Conservation (phyloP, 805 yeast genomes). For the Lipomyces starkeyi region DNA sequence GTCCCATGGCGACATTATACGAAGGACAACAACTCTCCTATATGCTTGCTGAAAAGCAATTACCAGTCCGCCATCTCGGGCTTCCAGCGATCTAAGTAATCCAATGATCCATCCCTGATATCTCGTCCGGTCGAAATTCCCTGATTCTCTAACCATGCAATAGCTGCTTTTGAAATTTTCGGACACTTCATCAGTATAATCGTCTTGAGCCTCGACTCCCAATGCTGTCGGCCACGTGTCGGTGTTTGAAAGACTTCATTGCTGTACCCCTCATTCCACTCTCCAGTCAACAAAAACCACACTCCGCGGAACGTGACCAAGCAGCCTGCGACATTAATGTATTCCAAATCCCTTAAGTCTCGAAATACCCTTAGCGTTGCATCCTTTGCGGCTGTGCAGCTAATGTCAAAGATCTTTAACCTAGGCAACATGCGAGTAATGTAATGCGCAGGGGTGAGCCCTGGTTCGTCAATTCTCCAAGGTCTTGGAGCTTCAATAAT, state of each 20-base stretch:
- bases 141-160: constrained; percentile 13
- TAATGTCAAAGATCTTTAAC: constrained; percentile 11
- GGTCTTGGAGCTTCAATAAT: neutral
- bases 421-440: constrained; percentile 11
- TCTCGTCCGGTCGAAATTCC: constrained; percentile 11
- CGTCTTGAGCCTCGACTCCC: neutral
- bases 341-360: constrained; percentile 7
- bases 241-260: no score
- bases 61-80: no score
- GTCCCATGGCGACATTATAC: no score
- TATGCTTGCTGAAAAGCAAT: no score
- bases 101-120: neutral
- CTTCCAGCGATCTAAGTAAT: no score
- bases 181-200: constrained; percentile 16
- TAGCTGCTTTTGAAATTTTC: neutral
- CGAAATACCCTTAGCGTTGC: constrained; percentile 5
- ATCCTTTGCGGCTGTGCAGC: constrained; percentile 17
- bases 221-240: neutral
- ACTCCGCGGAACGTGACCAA: constrained; percentile 9
- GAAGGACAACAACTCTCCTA: no score
- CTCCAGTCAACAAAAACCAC: constrained; percentile 8
- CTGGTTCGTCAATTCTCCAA: constrained; percentile 1
- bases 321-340: constrained; percentile 19
- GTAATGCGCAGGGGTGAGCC: constrained; percentile 5
- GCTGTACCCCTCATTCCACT: neutral